Evolutionary conservation across 2,329 filamentous ascomycete genomes (phyloP), one percentile per base, ranked within the genome.

Genomic region (Claviceps purpurea): DNA sequence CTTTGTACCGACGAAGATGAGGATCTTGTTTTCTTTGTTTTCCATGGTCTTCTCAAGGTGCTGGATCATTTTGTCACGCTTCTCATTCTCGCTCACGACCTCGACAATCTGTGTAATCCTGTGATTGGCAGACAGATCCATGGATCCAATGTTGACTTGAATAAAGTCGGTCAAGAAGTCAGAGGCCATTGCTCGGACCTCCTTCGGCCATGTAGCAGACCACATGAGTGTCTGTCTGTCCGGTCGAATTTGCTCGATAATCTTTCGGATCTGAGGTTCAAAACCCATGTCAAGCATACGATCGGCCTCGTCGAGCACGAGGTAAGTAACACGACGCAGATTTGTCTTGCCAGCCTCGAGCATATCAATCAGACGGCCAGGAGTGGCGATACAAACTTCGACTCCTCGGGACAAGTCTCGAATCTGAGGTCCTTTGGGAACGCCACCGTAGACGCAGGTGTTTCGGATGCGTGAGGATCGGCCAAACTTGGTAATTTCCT

Each of bases 231-330:
- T 98, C 72, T 98, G 93, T 78, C 93, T 85, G 69, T 98, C 93
- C 51, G 93, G 93, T 61, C 93, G 89, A 71, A 97, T 97, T 74
- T 98, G 93, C 57, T 86, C 80, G 61, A 98, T 90, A 60, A 98
- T 97, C 77, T 97, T 97, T 76, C 93, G 89, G 64, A 98, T 97
- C 71, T 97, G 93, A 60, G 93, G 93, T 75, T 98, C 93, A 73
- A 98, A 97, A 82, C 93, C 93, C 93, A 98, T 98, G 75, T 98
- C 93, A 68, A 98, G 79, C 93, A 98, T 98, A 66, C 93, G 91
- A 74, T 98, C 93, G 68, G 93, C 93, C 76, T 98, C 93, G 64
- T 98, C 93, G 58, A 98, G 89, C 60, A 97, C 93, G 53, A 98
- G 78, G 74, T 98, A 98, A 52, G 93, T 98, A 56, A 97, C 90